Percentiles rank a stretch among this genome's conserved stretches.
These are phyloP conservation scores for Polygonum aviculare DNA, from an alignment of 148 eudicot species.

Conservation along the genomic window DNA sequence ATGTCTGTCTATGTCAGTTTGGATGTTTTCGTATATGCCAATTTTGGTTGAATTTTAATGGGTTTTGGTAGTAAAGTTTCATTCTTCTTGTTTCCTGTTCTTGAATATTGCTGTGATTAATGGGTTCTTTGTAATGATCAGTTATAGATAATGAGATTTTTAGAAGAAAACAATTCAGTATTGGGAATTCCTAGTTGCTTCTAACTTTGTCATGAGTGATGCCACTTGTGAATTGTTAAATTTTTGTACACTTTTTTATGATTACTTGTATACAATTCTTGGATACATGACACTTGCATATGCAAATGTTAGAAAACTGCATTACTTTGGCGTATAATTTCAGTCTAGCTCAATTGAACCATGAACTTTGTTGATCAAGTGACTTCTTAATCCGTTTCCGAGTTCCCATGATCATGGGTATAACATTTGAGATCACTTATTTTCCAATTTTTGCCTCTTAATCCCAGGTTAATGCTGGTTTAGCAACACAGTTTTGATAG, in stretches of 20 bases:
- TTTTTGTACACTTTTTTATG: background rate
- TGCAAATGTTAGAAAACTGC: background rate
- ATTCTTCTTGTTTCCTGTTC: no score
- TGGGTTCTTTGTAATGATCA: background rate
- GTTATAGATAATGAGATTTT: background rate
- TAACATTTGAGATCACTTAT: background rate
- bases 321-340: background rate
- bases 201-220: background rate
- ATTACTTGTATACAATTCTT: background rate
- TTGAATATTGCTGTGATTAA: background rate
- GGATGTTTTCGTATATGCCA: background rate
- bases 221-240: conserved; percentile 1
- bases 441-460: background rate
- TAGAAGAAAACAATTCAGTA: background rate
- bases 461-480: conserved; percentile 11
- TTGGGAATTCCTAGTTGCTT: background rate
- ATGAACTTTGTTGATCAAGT: background rate
- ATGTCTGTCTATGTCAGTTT: background rate
- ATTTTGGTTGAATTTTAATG: background rate
- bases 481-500: conserved; percentile 16
- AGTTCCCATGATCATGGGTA: background rate
- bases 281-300: background rate
- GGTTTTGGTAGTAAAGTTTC: background rate
- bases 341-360: background rate
- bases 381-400: background rate